phyloP scores from a whole-genome alignment of 2,329 filamentous ascomycete genomes.

The Pseudocercospora musae region DNA sequence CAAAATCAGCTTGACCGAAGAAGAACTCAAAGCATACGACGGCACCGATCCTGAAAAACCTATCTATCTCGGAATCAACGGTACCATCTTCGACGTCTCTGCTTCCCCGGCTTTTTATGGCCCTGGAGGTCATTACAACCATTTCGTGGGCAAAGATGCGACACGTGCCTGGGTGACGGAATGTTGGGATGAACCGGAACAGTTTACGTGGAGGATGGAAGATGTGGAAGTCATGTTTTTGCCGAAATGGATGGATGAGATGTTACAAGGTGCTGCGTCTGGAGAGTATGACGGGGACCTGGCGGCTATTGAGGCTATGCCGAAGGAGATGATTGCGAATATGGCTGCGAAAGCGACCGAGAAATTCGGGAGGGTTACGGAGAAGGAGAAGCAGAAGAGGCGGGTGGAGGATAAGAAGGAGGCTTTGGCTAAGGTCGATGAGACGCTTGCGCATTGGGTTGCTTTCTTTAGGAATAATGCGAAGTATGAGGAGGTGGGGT shows the following conservation, averaged over 20 bases:
- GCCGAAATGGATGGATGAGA: slow-evolving; percentile 31
- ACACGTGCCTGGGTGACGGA: slow-evolving; percentile 33
- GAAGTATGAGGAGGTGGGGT: slow-evolving; percentile 29
- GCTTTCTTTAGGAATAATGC: slow-evolving; percentile 36
- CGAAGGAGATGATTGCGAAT: slow-evolving; percentile 22
- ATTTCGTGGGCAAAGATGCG: slow-evolving; percentile 32
- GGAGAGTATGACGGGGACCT: slow-evolving; percentile 20
- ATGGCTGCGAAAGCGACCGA: slow-evolving; percentile 29
- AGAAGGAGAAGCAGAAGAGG: slow-evolving; percentile 18
- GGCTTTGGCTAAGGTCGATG: slow-evolving; percentile 62
- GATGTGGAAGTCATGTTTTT: slow-evolving; percentile 30
- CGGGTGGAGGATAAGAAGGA: slow-evolving; percentile 23
- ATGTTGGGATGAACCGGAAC: slow-evolving; percentile 31
- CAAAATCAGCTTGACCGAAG: slow-evolving; percentile 22
- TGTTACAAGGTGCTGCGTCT: slow-evolving; percentile 19
- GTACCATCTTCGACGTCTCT: slow-evolving; percentile 34
- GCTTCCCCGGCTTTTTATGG: slow-evolving; percentile 31
- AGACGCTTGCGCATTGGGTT: slow-evolving; percentile 63
- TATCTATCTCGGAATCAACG: slow-evolving; percentile 33
- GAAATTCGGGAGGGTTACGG: slow-evolving; percentile 24
- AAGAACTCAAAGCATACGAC: slow-evolving; percentile 25
- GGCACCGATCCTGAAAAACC: slow-evolving; percentile 27
- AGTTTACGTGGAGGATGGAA: slow-evolving; percentile 29
- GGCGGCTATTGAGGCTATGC: slow-evolving; percentile 20
- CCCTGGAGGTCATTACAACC: slow-evolving; percentile 31